Conservation (phyloP, 2,329 filamentous ascomycete species). For the Myriosclerotinia curreyana region DNA sequence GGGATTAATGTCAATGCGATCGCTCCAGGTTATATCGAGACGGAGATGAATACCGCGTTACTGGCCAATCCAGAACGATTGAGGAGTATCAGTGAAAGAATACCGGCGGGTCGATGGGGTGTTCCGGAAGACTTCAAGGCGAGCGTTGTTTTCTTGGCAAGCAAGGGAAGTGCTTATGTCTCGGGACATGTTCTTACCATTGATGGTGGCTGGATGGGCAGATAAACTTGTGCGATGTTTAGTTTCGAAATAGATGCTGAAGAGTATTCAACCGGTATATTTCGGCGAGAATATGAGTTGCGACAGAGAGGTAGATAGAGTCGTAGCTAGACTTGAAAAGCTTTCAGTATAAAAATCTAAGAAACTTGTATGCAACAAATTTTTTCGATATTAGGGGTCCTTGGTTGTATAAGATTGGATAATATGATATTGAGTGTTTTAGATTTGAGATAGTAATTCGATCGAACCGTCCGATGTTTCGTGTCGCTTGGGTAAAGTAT, state of each 20-base stretch:
- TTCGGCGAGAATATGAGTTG: too few relatives aligned
- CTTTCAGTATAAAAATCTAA: too few relatives aligned
- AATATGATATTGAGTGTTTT: too few relatives aligned
- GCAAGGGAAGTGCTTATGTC: constrained; percentile 74
- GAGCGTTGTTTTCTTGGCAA: constrained; percentile 72
- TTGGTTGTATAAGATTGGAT: too few relatives aligned
- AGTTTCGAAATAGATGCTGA: too few relatives aligned
- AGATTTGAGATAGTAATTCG: too few relatives aligned
- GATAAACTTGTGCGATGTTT: constrained; percentile 47
- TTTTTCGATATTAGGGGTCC: too few relatives aligned
- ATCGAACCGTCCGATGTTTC: neutral
- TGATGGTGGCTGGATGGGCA: constrained; percentile 91
- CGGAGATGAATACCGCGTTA: constrained; percentile 90
- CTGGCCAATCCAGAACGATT: constrained; percentile 68
- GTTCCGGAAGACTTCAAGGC: constrained; percentile 85
- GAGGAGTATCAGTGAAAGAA: constrained; percentile 71
- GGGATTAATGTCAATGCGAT: constrained; percentile 86
- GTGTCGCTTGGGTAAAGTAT: neutral
- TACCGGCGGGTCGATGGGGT: constrained; percentile 83
- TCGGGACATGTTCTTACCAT: constrained; percentile 79
- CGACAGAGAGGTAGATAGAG: too few relatives aligned
- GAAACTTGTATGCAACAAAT: too few relatives aligned
- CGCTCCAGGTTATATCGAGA: constrained; percentile 85
- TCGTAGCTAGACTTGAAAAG: too few relatives aligned
- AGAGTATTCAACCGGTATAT: too few relatives aligned